Evolutionary conservation across 2,329 filamentous ascomycete species (phyloP).

Genomic region (Beauveria asiatica): DNA sequence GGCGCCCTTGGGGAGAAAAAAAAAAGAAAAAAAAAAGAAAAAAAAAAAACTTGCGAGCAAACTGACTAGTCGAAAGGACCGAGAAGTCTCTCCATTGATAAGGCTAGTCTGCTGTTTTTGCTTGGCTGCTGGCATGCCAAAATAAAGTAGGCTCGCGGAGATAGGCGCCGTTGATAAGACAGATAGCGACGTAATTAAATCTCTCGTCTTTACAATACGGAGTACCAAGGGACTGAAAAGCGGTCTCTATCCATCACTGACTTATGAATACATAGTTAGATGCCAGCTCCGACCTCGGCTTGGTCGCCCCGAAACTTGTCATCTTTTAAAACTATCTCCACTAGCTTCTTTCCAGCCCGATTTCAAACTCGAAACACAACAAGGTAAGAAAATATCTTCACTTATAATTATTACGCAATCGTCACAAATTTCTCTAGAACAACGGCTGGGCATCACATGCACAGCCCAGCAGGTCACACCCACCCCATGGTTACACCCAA

Average conservation of each 20-base stretch:
- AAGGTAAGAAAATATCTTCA: neutral
- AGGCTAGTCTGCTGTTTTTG: neutral
- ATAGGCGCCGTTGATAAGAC: slow-evolving; percentile 9
- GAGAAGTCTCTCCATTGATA: neutral
- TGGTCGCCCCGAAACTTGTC: neutral
- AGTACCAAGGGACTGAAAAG: neutral
- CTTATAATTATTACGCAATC: neutral
- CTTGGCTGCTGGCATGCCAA: slow-evolving; percentile 1
- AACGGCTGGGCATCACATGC: slow-evolving; percentile 2
- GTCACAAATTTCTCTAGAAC: neutral
- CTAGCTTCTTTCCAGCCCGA: neutral
- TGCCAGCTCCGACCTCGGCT: slow-evolving; percentile 9
- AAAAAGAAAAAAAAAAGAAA: neutral
- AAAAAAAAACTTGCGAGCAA: neutral
- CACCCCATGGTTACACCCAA: neutral
- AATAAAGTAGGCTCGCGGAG: slow-evolving; percentile 1
- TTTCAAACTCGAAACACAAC: neutral
- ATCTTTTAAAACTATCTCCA: neutral
- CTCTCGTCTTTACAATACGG: slow-evolving; percentile 1
- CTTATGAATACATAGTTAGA: too few species aligned
- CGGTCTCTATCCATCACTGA: neutral
- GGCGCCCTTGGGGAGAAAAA: too few species aligned
- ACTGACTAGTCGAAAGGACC: neutral
- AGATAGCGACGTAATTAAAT: slow-evolving; percentile 11
- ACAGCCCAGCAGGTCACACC: neutral